Conservation (phyloP, 139 green algal genomes). For the Chlorella sp. region DNA sequence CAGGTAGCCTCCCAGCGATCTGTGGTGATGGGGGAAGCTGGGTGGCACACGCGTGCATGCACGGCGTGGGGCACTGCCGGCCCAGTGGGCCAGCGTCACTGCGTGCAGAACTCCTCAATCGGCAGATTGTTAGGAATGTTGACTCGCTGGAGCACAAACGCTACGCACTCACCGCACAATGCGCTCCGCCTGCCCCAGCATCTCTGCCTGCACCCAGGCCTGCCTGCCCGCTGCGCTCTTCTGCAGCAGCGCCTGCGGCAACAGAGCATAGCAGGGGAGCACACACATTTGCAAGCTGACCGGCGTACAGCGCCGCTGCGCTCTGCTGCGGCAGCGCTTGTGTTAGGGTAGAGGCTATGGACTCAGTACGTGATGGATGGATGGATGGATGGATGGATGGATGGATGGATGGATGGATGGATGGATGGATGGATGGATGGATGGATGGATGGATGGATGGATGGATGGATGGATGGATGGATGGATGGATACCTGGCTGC, state of each 20-base stretch:
- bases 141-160: too few species aligned
- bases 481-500: neutral
- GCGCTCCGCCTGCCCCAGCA: slow-evolving; percentile 30
- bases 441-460: too few species aligned
- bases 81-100: neutral
- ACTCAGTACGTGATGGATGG: too few species aligned
- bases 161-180: slow-evolving; percentile 23
- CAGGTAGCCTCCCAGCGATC: neutral
- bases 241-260: slow-evolving; percentile 27
- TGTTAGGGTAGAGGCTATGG: neutral
- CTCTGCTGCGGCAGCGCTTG: too few species aligned
- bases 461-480: neutral
- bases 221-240: neutral
- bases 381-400: too few species aligned
- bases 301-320: too few species aligned
- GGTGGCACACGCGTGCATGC: too few species aligned
- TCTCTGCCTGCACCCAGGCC: slow-evolving; percentile 4
- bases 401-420: too few species aligned
- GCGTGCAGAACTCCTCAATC: too few species aligned
- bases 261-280: neutral
- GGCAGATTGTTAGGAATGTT: too few species aligned
- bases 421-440: too few species aligned
- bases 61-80: neutral
- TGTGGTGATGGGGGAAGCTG: neutral
- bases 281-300: too few species aligned